phyloP scores from a whole-genome alignment of 2,329 filamentous ascomycete genomes.

The Pseudohalonectria lignicola region DNA sequence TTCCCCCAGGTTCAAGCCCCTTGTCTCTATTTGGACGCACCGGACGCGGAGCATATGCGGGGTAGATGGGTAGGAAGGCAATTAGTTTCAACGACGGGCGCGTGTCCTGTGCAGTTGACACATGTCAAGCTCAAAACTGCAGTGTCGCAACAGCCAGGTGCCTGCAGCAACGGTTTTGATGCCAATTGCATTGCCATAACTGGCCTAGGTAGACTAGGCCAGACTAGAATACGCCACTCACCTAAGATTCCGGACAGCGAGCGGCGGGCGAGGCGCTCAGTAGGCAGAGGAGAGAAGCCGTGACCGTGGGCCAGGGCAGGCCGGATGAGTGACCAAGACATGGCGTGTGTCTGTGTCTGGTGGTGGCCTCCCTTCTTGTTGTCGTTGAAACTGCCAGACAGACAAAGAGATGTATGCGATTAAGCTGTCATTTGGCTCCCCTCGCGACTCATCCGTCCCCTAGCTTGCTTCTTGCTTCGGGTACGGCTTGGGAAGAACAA shows the following conservation, averaged over 20 bases:
- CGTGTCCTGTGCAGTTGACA: not conserved
- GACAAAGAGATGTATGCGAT: too few relatives aligned
- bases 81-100: not conserved
- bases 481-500: too few relatives aligned
- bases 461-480: too few relatives aligned
- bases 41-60: not conserved
- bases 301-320: conserved; percentile 10
- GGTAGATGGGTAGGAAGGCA: conserved; percentile 3
- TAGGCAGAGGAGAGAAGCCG: conserved; percentile 4
- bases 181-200: not conserved
- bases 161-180: not conserved
- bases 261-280: conserved; percentile 7
- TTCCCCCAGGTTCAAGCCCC: not conserved
- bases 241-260: conserved; percentile 8
- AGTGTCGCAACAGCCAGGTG: not conserved
- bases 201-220: too few relatives aligned
- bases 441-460: too few relatives aligned
- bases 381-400: too few relatives aligned
- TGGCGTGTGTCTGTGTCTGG: too few relatives aligned
- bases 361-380: too few relatives aligned
- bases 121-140: not conserved
- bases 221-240: conserved; percentile 6
- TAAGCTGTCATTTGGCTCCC: too few relatives aligned
- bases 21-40: not conserved
- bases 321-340: conserved; percentile 12